Conservation (phyloP, 129 eudicot genomes). For the Chrysanthemum seticuspe region DNA sequence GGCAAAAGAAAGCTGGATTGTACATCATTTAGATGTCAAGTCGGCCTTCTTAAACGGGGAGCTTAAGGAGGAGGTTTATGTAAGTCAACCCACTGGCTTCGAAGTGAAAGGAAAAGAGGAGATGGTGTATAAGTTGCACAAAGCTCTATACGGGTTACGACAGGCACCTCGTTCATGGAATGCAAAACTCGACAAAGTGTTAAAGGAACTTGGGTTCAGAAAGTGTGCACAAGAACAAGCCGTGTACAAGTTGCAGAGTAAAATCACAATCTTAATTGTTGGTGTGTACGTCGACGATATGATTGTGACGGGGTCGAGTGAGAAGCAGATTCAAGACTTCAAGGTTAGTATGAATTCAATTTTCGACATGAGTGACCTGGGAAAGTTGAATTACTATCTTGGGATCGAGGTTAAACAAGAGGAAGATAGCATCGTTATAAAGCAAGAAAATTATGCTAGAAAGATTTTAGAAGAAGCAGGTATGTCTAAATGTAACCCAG, state of each 20-base stretch:
- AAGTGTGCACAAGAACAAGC: constrained; percentile 10
- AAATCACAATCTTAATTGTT: not conserved
- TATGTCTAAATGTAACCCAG: no score
- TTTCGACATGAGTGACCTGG: constrained; percentile 8
- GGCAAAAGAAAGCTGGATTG: no score
- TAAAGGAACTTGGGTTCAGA: not conserved
- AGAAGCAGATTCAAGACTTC: not conserved
- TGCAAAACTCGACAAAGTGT: not conserved
- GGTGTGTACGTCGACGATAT: constrained; percentile 19
- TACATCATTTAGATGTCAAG: no score
- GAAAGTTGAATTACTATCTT: not conserved
- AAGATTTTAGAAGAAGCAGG: not conserved
- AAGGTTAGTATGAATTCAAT: not conserved
- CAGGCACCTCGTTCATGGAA: constrained; percentile 7
- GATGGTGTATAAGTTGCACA: no score
- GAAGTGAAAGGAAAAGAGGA: no score
- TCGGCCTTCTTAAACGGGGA: no score
- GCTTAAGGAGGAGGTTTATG: no score
- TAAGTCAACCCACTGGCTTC: no score
- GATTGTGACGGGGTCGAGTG: not conserved
- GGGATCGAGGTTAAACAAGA: not conserved
- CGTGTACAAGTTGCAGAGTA: not conserved
- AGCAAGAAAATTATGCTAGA: not conserved
- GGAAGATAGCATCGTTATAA: not conserved
- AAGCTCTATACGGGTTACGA: not conserved